A percentile compares a stretch with the other conserved stretches of the same genome.
phyloP scores from a whole-genome alignment of 169 alveolate species.

The Plasmodium fragile region DNA sequence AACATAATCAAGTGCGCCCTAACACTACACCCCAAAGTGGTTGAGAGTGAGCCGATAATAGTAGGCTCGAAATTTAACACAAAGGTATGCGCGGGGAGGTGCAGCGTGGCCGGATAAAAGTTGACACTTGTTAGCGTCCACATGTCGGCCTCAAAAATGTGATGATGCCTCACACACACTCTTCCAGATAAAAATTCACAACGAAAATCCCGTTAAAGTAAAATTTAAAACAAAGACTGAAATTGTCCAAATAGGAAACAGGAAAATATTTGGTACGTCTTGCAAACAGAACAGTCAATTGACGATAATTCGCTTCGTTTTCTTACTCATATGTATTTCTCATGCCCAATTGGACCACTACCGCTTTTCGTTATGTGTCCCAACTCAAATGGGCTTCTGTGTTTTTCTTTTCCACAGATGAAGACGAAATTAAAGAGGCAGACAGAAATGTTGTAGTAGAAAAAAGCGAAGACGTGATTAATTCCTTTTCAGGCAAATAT shows the following conservation, averaged over 20 bases:
- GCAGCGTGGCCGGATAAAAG: background rate
- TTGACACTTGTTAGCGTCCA: background rate
- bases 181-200: conserved; percentile 53
- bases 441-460: conserved; percentile 24
- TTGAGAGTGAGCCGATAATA: conserved; percentile 58
- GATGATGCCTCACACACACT: background rate
- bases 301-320: background rate
- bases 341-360: background rate
- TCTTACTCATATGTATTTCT: background rate
- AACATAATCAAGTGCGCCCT: conserved; percentile 33
- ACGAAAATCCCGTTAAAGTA: conserved; percentile 66
- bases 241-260: conserved; percentile 54
- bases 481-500: conserved; percentile 51
- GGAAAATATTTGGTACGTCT: conserved; percentile 32
- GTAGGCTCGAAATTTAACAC: conserved; percentile 35
- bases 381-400: background rate
- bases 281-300: background rate
- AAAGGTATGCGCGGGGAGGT: background rate
- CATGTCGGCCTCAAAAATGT: background rate
- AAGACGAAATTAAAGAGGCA: conserved; percentile 70
- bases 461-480: conserved; percentile 54
- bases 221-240: conserved; percentile 48
- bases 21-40: conserved; percentile 34
- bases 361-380: background rate
- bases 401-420: conserved; percentile 17